Evolutionary conservation across 495 filamentous ascomycete species (phyloP).

Genomic region (Hyphodiscus hymeniophilus): DNA sequence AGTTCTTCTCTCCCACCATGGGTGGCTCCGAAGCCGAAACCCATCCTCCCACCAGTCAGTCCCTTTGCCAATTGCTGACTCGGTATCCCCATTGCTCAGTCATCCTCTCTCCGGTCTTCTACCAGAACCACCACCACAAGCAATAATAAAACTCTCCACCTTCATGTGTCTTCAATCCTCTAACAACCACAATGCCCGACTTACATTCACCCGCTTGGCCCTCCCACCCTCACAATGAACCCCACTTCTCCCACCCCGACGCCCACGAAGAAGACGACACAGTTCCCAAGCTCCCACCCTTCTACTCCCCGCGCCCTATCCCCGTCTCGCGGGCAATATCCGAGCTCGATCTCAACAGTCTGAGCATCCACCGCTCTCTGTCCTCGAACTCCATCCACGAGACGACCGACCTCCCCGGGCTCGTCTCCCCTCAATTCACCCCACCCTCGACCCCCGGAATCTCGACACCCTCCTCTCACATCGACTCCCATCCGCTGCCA

Average conservation of each 20-base stretch:
- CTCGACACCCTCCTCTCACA: constrained; percentile 35
- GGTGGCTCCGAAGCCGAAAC: neutral
- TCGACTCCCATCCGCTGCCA: constrained; percentile 25
- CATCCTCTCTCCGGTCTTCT: neutral
- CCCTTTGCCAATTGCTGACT: neutral
- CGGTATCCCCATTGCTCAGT: neutral
- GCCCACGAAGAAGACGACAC: constrained; percentile 6
- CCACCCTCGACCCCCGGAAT: constrained; percentile 70
- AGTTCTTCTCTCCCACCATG: neutral
- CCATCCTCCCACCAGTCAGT: neutral
- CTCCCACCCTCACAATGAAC: neutral
- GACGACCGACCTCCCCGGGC: constrained; percentile 36
- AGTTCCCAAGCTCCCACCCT: constrained; percentile 26
- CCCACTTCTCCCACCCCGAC: neutral
- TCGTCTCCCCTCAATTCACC: constrained; percentile 72
- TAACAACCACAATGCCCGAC: constrained; percentile 2
- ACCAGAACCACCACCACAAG: neutral
- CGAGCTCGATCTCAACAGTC: constrained; percentile 28
- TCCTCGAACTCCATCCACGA: constrained; percentile 14
- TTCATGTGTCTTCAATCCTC: neutral
- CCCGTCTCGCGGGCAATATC: constrained; percentile 25
- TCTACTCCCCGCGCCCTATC: constrained; percentile 36
- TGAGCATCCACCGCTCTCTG: constrained; percentile 1
- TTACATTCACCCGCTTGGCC: neutral
- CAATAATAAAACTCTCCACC: too few relatives aligned